Conservation (phyloP, 192 early-diverging fungal species). For the Jimgerdemannia flammicorona region DNA sequence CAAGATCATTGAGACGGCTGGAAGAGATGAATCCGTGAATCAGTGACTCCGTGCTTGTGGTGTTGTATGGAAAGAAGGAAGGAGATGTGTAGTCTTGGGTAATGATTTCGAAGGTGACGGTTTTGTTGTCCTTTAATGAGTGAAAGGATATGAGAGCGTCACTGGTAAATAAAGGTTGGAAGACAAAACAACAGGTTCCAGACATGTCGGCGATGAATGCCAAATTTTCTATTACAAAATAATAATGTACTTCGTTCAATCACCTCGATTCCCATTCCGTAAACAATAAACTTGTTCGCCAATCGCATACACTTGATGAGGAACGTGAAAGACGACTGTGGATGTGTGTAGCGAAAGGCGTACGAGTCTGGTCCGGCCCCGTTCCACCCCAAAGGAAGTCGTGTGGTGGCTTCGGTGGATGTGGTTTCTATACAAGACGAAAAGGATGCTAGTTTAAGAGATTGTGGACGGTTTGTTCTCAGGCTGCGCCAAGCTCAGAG, state of each 20-base stretch:
- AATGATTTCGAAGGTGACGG: conserved; percentile 41
- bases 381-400: conserved; percentile 58
- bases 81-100: conserved; percentile 45
- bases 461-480: background rate
- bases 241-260: background rate
- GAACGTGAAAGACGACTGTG: conserved; percentile 63
- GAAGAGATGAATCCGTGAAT: conserved; percentile 57
- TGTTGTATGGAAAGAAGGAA: conserved; percentile 42
- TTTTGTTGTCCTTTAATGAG: conserved; percentile 43
- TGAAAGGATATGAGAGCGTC: background rate
- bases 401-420: conserved; percentile 13
- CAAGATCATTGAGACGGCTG: conserved; percentile 52
- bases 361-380: conserved; percentile 48
- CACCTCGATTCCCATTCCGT: conserved; percentile 66
- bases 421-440: conserved; percentile 14
- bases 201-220: no score
- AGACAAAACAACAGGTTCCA: no score
- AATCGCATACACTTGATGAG: conserved; percentile 63
- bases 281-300: conserved; percentile 58
- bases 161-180: background rate
- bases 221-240: no score
- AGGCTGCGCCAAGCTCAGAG: no score
- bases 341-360: conserved; percentile 61
- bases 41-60: conserved; percentile 33
- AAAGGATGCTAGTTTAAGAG: background rate